Evolutionary conservation across 129 eudicot genomes (phyloP).

Genomic region (Daucus carota): DH1_v3.0 NC_030387.2:40557501-40558000

Average conservation of each 20-base stretch:
- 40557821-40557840: background rate
- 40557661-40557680: slow-evolving; percentile 40
- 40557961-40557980: background rate
- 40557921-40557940: background rate
- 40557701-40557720: slow-evolving; percentile 12
- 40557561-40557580: slow-evolving; percentile 77
- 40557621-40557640: slow-evolving; percentile 40
- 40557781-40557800: background rate
- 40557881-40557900: background rate
- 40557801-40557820: background rate
- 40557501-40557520: slow-evolving; percentile 54
- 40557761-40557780: background rate
- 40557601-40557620: slow-evolving; percentile 35
- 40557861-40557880: background rate
- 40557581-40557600: slow-evolving; percentile 52
- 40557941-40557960: background rate
- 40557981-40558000: background rate
- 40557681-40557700: slow-evolving; percentile 73
- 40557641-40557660: slow-evolving; percentile 21
- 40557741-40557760: background rate
- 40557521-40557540: slow-evolving; percentile 55
- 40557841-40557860: background rate
- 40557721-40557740: background rate
- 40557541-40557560: slow-evolving; percentile 91
- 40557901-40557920: background rate